Percentiles rank a stretch among this genome's conserved stretches.
These are phyloP conservation scores for Sugiyamaella boreocaroliniensis DNA, from an alignment of 805 yeast genomes.

Conservation along the genomic window DNA sequence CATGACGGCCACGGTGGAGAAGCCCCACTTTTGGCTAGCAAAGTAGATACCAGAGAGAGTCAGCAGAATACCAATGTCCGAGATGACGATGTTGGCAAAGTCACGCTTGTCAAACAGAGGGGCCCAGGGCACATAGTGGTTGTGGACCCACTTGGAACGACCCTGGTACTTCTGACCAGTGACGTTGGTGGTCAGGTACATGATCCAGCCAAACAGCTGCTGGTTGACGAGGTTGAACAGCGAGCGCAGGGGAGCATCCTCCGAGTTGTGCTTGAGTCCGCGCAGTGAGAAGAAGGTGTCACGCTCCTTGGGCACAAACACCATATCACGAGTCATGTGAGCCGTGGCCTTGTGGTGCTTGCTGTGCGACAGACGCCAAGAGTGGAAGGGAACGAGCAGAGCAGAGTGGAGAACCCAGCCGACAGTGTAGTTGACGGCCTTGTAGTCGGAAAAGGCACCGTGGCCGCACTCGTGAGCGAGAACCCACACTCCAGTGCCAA, in stretches of 20 bases:
- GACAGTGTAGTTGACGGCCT: slow-evolving; percentile 63
- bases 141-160: slow-evolving; percentile 42
- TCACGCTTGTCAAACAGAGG: slow-evolving; percentile 70
- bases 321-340: slow-evolving; percentile 75
- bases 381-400: slow-evolving; percentile 75
- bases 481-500: slow-evolving; percentile 77
- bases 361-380: slow-evolving; percentile 79
- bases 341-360: slow-evolving; percentile 91
- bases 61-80: slow-evolving; percentile 63
- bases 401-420: slow-evolving; percentile 82
- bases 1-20: slow-evolving; percentile 54
- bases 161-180: slow-evolving; percentile 64
- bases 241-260: slow-evolving; percentile 68
- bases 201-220: slow-evolving; percentile 73
- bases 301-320: slow-evolving; percentile 67
- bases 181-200: slow-evolving; percentile 59
- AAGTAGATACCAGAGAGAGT: slow-evolving; percentile 49
- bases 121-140: slow-evolving; percentile 68
- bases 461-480: slow-evolving; percentile 92
- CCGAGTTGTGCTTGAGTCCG: slow-evolving; percentile 48
- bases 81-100: slow-evolving; percentile 61
- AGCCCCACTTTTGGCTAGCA: slow-evolving; percentile 58
- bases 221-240: slow-evolving; percentile 51
- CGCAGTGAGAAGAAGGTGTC: slow-evolving; percentile 43
- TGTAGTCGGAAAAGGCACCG: slow-evolving; percentile 72